Conservation (phyloP, 164 flowering plant genomes). For the Hamamelis virginiana region DNA sequence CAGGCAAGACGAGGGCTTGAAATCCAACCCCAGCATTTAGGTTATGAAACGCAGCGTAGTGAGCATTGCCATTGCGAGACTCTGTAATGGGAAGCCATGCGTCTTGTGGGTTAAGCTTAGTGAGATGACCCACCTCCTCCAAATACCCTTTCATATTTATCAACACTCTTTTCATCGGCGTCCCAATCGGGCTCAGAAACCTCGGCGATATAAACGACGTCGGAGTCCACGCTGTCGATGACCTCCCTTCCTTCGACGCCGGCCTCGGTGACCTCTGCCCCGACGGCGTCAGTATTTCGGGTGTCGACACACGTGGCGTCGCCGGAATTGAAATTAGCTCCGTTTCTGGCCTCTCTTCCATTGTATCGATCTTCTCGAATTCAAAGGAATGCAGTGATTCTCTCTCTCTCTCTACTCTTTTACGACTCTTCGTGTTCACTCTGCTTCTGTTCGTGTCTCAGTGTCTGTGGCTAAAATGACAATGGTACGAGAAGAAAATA, state of each 20-base stretch:
- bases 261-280: slow-evolving; percentile 79
- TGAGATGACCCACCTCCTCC: slow-evolving; percentile 94
- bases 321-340: slow-evolving; percentile 97
- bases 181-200: slow-evolving; percentile 93
- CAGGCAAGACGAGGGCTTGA: slow-evolving; percentile 90
- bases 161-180: slow-evolving; percentile 93
- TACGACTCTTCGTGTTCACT: neutral
- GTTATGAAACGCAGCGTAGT: slow-evolving; percentile 96
- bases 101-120: slow-evolving; percentile 95
- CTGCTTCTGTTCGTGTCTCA: neutral
- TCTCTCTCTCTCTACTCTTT: neutral
- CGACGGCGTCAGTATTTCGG: slow-evolving; percentile 84
- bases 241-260: slow-evolving; percentile 34
- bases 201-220: slow-evolving; percentile 90
- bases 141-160: slow-evolving; percentile 92
- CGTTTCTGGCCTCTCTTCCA: slow-evolving; percentile 86
- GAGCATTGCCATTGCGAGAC: slow-evolving; percentile 95
- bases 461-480: neutral
- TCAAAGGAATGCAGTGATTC: neutral
- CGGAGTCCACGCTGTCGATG: slow-evolving; percentile 79
- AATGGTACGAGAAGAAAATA: slow-evolving; percentile 10
- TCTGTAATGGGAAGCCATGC: slow-evolving; percentile 99
- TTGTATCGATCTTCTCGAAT: slow-evolving; percentile 2
- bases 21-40: slow-evolving; percentile 96
- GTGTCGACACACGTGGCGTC: slow-evolving; percentile 82